A percentile compares a stretch with the other conserved stretches of the same genome.
Conservation (phyloP, 2,329 filamentous ascomycete species). For the Colletotrichum sp. region DNA sequence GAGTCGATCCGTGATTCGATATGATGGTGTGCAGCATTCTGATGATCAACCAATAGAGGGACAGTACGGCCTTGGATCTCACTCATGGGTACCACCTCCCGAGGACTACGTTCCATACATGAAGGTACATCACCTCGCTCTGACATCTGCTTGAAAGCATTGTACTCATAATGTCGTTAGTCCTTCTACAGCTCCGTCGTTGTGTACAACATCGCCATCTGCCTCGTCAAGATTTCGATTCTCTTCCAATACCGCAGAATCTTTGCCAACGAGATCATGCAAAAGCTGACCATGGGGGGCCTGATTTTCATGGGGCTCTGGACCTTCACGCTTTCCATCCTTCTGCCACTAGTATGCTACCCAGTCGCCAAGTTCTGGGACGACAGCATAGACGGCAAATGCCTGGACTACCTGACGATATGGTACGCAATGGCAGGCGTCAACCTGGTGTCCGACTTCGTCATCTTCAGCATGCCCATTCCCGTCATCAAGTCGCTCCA, state of each 20-base stretch:
- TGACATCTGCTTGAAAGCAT: background rate
- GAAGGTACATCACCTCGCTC: constrained; percentile 17
- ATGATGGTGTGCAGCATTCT: background rate
- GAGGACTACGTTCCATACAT: constrained; percentile 24
- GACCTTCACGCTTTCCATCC: constrained; percentile 30
- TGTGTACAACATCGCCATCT: constrained; percentile 37
- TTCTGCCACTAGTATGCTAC: constrained; percentile 32
- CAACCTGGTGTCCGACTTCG: constrained; percentile 31
- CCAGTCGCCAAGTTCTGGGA: constrained; percentile 32
- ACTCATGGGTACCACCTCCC: constrained; percentile 20
- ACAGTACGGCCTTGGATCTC: constrained; percentile 27
- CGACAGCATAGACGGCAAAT: constrained; percentile 20
- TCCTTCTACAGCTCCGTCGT: constrained; percentile 36
- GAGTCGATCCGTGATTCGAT: rapidly evolving
- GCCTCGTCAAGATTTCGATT: constrained; percentile 40
- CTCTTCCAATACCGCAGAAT: constrained; percentile 44
- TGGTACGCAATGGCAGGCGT: constrained; percentile 33
- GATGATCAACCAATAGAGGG: constrained; percentile 21
- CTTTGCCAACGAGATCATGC: constrained; percentile 32
- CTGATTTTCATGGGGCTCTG: constrained; percentile 31
- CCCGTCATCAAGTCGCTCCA: constrained; percentile 27
- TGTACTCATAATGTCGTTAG: constrained; percentile 17
- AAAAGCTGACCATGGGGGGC: constrained; percentile 25
- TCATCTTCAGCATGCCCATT: constrained; percentile 29
- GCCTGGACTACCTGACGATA: constrained; percentile 30